Conservation (phyloP, 768 basidiomycete species). For the Rhizopogon vesiculosus region DNA sequence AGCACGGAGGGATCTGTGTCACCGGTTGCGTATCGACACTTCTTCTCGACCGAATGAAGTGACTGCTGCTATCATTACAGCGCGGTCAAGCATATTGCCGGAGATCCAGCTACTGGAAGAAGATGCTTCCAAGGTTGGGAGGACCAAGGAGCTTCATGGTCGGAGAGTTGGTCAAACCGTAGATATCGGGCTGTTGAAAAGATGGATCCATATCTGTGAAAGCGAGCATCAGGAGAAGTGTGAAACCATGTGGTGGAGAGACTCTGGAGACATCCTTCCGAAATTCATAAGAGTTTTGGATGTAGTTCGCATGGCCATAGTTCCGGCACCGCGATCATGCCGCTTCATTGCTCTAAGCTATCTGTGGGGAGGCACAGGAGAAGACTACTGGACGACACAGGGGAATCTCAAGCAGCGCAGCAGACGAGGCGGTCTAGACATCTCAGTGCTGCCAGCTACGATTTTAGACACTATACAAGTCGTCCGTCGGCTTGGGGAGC, state of each 20-base stretch:
- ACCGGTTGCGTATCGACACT: background rate
- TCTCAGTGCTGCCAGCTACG: background rate
- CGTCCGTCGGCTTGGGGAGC: background rate
- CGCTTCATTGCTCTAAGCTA: slow-evolving; percentile 6
- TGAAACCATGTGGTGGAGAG: background rate
- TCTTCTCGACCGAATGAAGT: background rate
- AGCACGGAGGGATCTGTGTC: background rate
- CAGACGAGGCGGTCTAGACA: background rate
- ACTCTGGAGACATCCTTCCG: background rate
- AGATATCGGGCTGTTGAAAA: slow-evolving; percentile 3
- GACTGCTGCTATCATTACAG: too few species aligned
- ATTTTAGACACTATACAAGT: slow-evolving; percentile 4
- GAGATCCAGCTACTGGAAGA: slow-evolving; percentile 5
- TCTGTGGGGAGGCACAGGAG: slow-evolving; percentile 2
- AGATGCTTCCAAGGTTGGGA: slow-evolving; percentile 2
- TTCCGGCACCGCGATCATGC: slow-evolving; percentile 2
- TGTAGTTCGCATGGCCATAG: background rate
- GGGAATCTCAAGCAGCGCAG: background rate
- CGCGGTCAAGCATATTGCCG: background rate
- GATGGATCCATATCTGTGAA: slow-evolving; percentile 2
- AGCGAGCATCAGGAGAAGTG: background rate
- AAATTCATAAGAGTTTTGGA: slow-evolving; percentile 2
- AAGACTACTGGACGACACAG: slow-evolving; percentile 3
- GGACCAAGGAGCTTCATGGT: slow-evolving; percentile 3
- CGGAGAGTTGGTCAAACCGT: slow-evolving; percentile 3